Percentiles rank a stretch among this genome's conserved stretches.
These are phyloP conservation scores for Leccinum arenicola DNA, from an alignment of 768 basidiomycete genomes.

Conservation along the genomic window DNA sequence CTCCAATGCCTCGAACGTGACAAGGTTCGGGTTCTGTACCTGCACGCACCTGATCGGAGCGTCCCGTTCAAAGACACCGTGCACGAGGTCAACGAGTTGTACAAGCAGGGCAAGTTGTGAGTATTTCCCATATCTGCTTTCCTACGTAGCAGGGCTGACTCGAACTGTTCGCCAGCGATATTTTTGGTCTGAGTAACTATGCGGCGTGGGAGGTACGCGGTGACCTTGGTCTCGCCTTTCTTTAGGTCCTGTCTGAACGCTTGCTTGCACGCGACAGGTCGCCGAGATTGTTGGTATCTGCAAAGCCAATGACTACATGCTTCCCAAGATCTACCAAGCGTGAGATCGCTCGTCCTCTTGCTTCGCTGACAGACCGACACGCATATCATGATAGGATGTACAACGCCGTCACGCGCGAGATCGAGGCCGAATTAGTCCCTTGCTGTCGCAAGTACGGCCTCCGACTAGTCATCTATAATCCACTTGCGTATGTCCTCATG, in stretches of 20 bases:
- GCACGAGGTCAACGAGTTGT: constrained; percentile 49
- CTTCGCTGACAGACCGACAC: background rate
- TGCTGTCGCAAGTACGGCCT: constrained; percentile 58
- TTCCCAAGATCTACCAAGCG: constrained; percentile 57
- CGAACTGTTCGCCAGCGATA: constrained; percentile 35
- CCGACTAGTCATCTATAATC: constrained; percentile 55
- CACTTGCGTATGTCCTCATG: constrained; percentile 40
- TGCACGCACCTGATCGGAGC: constrained; percentile 59
- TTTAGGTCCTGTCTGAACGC: background rate
- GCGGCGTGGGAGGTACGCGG: constrained; percentile 48
- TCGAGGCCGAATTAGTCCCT: constrained; percentile 50
- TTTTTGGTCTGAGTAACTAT: constrained; percentile 64
- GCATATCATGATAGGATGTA: constrained; percentile 34
- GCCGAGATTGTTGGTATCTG: constrained; percentile 60
- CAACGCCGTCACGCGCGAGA: constrained; percentile 47
- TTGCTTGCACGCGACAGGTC: constrained; percentile 32
- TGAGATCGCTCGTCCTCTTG: constrained; percentile 14
- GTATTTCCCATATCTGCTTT: constrained; percentile 4
- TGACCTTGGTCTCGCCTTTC: no score
- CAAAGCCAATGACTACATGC: constrained; percentile 49
- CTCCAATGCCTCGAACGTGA: constrained; percentile 42
- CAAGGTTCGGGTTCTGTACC: constrained; percentile 51
- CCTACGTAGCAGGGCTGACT: background rate
- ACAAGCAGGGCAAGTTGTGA: constrained; percentile 57
- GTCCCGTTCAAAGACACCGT: constrained; percentile 57